phyloP scores from a whole-genome alignment of 345 rosid species.

The Rhodamnia argentea region DNA sequence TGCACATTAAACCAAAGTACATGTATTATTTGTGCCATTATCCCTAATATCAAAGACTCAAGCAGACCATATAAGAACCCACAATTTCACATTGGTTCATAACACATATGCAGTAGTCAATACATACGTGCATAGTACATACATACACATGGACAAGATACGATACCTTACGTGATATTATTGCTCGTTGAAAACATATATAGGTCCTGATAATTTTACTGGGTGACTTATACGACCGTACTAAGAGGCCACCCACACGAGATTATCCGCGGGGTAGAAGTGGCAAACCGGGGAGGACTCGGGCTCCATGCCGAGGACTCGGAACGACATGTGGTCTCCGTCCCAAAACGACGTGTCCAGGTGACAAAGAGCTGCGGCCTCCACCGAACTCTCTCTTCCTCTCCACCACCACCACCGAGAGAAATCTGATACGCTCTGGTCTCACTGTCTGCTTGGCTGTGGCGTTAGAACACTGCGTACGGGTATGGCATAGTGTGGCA shows the following conservation, averaged over 20 bases:
- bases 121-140: not conserved
- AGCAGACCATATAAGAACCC: too few species aligned
- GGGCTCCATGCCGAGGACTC: conserved; percentile 35
- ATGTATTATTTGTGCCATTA: too few species aligned
- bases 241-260: conserved; percentile 44
- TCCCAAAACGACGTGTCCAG: conserved; percentile 78
- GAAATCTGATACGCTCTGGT: conserved; percentile 27
- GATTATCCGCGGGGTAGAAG: conserved; percentile 46
- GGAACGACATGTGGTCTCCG: conserved; percentile 46
- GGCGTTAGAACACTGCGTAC: conserved; percentile 61
- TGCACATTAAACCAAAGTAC: too few species aligned
- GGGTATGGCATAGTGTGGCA: conserved; percentile 69
- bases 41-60: too few species aligned
- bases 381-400: conserved; percentile 16
- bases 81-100: not conserved
- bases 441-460: conserved; percentile 25
- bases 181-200: not conserved
- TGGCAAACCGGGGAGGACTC: conserved; percentile 67
- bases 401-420: conserved; percentile 14
- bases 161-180: not conserved
- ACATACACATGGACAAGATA: not conserved
- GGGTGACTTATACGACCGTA: not conserved
- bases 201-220: not conserved
- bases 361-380: conserved; percentile 57
- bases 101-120: not conserved